Conservation (phyloP, 2,329 filamentous ascomycete species). For the Trichoderma brevicompactum region DNA sequence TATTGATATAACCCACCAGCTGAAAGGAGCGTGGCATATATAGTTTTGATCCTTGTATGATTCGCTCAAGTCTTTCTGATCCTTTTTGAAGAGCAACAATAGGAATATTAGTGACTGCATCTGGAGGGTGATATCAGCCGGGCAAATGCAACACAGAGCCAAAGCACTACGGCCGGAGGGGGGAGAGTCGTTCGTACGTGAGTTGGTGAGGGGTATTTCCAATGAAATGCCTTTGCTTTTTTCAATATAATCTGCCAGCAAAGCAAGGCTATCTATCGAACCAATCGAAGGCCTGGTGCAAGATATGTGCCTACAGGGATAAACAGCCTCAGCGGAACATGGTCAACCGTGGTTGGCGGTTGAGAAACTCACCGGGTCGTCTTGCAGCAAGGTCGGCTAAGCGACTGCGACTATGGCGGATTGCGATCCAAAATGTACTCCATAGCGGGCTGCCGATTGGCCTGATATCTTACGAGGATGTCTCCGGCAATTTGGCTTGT, state of each 20-base stretch:
- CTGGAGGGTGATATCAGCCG: too few relatives aligned
- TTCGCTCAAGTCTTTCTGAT: too few relatives aligned
- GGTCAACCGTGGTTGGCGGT: constrained; percentile 2
- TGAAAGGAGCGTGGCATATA: too few relatives aligned
- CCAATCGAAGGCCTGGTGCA: background rate
- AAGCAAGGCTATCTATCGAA: constrained; percentile 4
- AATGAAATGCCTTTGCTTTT: background rate
- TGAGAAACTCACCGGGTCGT: constrained; percentile 13
- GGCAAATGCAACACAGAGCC: too few relatives aligned
- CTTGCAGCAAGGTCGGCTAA: constrained; percentile 17
- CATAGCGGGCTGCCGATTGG: background rate
- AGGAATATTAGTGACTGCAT: too few relatives aligned
- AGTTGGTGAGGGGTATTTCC: background rate
- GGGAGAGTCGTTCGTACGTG: background rate
- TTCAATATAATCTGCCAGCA: constrained; percentile 15
- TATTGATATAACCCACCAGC: too few relatives aligned
- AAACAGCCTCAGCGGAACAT: constrained; percentile 17
- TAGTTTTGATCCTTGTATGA: too few relatives aligned
- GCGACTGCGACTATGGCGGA: constrained; percentile 2
- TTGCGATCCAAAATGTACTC: background rate
- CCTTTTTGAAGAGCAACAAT: too few relatives aligned
- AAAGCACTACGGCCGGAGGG: too few relatives aligned
- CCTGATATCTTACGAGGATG: background rate
- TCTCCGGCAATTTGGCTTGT: background rate
- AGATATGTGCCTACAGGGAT: constrained; percentile 1